Base-by-base conservation (phyloP, 495 filamentous ascomycete species). In the Aspergillus kassunensis region DNA sequence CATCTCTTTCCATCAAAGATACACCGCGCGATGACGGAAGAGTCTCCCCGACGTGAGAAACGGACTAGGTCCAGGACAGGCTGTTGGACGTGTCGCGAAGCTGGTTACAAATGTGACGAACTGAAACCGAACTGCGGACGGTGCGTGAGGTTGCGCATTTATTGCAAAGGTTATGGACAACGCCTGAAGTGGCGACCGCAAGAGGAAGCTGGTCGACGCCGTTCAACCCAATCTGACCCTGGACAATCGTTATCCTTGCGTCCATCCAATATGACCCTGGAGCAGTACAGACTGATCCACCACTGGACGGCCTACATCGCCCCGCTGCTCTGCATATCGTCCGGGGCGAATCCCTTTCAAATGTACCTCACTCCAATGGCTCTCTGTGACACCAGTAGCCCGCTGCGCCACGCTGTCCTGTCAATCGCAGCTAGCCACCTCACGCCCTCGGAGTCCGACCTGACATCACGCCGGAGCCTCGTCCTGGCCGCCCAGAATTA, bases 341-440 rank as follows among this genome's bases (percentile, higher is more conserved):
- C 9, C 31, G 6, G 13, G 31, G 10, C 31, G 10, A 34, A 34
- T 15, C 10, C 39, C 4, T 42, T 42, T 12, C 21, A 42, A 23
- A 42, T 42, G 39, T 25, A 42, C 10, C 21, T 42, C 11, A 42
- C 39, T n/a, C 39, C 39, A 42, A 42, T 42, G 39, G 20, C 21
- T 6, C 9, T 42, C 21, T 13, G 16, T 6, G 37, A 42, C 23
- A 15, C 6, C 11, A 5, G 8, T n/a, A 6, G 39, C 16, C 39
- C 39, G 1, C 39, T 42, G 12, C 20, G 39, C 1, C 39, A 42
- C 6, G 39, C 21, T 12, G 21, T 42, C 12, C 39, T 42, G 6
- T 42, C 39, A 27, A 25, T 42, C 4, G 21, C 39, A 16, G 39
- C 39, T 11, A 42, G 39, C 13, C 39, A 42, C 10, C 39, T 42